Percentiles rank a stretch among this genome's conserved stretches.
Evolutionary conservation across 768 basidiomycete genomes (phyloP).

Genomic region (Amanita phalloides): DNA sequence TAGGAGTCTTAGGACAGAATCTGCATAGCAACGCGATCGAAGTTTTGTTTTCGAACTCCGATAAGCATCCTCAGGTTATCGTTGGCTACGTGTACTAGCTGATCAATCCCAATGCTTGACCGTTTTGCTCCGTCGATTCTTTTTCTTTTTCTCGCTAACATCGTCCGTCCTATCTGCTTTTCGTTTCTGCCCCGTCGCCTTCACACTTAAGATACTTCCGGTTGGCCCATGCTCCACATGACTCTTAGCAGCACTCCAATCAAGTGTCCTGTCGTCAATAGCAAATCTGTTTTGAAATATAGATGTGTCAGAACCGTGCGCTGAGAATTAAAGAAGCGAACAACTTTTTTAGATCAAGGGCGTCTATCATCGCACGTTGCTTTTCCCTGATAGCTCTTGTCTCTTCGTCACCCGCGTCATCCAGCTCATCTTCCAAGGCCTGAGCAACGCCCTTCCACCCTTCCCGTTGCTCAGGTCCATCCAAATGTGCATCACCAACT

Average conservation of each 20-base stretch:
- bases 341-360: constrained; percentile 82
- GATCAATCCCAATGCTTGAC: constrained; percentile 23
- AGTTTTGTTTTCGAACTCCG: no score
- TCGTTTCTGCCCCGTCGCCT: constrained; percentile 47
- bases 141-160: constrained; percentile 35
- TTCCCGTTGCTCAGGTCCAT: constrained; percentile 8
- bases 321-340: constrained; percentile 19
- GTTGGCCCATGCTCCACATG: constrained; percentile 50
- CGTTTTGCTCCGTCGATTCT: constrained; percentile 36
- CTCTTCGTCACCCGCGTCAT: constrained; percentile 69
- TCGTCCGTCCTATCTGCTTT: constrained; percentile 33
- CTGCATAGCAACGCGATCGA: no score
- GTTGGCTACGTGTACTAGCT: no score
- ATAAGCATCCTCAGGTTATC: no score
- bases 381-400: constrained; percentile 58
- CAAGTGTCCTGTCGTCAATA: constrained; percentile 57
- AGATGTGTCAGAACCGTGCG: constrained; percentile 5
- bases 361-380: constrained; percentile 81
- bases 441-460: constrained; percentile 34
- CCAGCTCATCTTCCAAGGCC: constrained; percentile 54
- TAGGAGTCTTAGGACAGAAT: no score
- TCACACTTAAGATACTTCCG: constrained; percentile 72
- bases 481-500: constrained; percentile 4
- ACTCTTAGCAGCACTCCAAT: constrained; percentile 69
- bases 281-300: constrained; percentile 40